Conservation (phyloP, 306 rosid genomes). For the Medicago truncatula region MtrunA17r5.0-ANR NC_053048.1:46151001-46151500, state of each 20-base stretch:
- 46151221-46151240: slow-evolving; percentile 11
- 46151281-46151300: slow-evolving; percentile 21
- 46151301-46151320: neutral
- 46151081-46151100: neutral
- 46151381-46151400: neutral
- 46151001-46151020: slow-evolving; percentile 11
- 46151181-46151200: slow-evolving; percentile 30
- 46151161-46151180: slow-evolving; percentile 26
- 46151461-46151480: neutral
- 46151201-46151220: slow-evolving; percentile 17
- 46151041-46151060: neutral
- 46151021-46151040: neutral
- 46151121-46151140: slow-evolving; percentile 20
- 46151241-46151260: slow-evolving; percentile 7
- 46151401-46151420: neutral
- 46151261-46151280: slow-evolving; percentile 25
- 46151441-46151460: slow-evolving; percentile 1
- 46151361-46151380: neutral
- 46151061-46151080: too few species aligned
- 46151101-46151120: slow-evolving; percentile 17
- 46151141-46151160: slow-evolving; percentile 15
- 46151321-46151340: neutral
- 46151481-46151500: neutral
- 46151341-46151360: neutral
- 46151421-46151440: neutral